phyloP scores from a whole-genome alignment of 208 protist genomes.

The Wallacemonas sp. region DNA sequence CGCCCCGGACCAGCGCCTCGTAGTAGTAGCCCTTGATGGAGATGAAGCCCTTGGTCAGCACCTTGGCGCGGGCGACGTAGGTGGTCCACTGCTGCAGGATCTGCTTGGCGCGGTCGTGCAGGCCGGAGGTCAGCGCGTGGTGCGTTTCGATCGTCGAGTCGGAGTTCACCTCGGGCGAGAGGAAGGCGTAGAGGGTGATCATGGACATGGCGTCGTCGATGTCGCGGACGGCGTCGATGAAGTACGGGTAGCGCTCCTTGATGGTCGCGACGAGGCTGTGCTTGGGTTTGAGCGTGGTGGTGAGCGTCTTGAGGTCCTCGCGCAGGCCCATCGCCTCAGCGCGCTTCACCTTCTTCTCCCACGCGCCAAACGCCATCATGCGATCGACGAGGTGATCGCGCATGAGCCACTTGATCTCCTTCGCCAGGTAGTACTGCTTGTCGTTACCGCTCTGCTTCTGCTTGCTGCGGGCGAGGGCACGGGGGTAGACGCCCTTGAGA shows the following conservation, averaged over 20 bases:
- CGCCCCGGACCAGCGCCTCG: conserved; percentile 95
- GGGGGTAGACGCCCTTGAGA: conserved; percentile 99
- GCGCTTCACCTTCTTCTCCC: conserved; percentile 93
- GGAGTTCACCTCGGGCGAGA: conserved; percentile 80
- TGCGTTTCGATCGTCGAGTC: conserved; percentile 78
- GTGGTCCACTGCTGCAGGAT: conserved; percentile 78
- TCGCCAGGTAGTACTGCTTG: conserved; percentile 98
- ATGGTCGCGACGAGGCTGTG: conserved; percentile 95
- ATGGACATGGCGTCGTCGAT: conserved; percentile 97
- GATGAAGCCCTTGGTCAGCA: conserved; percentile 96
- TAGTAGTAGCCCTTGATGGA: conserved; percentile 99
- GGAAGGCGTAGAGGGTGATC: conserved; percentile 93
- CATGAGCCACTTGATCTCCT: conserved; percentile 97
- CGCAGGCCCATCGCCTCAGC: conserved; percentile 73
- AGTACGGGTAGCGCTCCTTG: conserved; percentile 98
- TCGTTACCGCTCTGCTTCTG: conserved; percentile 94
- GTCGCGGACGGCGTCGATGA: conserved; percentile 96
- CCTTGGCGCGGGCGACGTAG: conserved; percentile 83
- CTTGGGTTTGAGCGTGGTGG: conserved; percentile 76
- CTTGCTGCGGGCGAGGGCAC: conserved; percentile 94
- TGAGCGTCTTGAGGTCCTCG: conserved; percentile 71
- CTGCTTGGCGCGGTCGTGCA: conserved; percentile 70
- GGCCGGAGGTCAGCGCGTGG: conserved; percentile 75
- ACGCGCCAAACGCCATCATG: conserved; percentile 94
- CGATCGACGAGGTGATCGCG: conserved; percentile 96